A percentile compares a stretch with the other conserved stretches of the same genome.
phyloP scores from a whole-genome alignment of 2,329 filamentous ascomycete genomes.

The Rasamsonia emersonii region DNA sequence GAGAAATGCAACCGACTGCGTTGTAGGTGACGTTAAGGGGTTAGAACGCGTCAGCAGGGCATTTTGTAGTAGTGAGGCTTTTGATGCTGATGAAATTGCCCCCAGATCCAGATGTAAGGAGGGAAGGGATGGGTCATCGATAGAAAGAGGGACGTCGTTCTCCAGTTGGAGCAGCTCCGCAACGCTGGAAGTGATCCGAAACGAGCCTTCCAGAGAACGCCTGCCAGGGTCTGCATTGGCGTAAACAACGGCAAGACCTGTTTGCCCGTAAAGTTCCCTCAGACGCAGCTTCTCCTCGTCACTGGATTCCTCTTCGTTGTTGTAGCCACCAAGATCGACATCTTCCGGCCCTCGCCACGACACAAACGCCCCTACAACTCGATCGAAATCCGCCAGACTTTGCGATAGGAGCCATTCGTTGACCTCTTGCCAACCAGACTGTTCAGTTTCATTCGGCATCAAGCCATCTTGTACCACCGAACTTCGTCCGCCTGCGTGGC shows the following conservation, averaged over 20 bases:
- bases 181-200: slow-evolving; percentile 43
- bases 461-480: slow-evolving; percentile 18
- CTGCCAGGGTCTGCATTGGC: slow-evolving; percentile 39
- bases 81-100: slow-evolving; percentile 27
- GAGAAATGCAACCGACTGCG: slow-evolving; percentile 32
- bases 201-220: slow-evolving; percentile 39
- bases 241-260: slow-evolving; percentile 52
- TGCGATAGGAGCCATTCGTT: slow-evolving; percentile 52
- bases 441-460: slow-evolving; percentile 14
- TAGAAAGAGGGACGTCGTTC: slow-evolving; percentile 28
- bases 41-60: slow-evolving; percentile 31
- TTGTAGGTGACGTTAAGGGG: slow-evolving; percentile 31
- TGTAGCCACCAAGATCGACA: slow-evolving; percentile 49
- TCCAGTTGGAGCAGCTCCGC: slow-evolving; percentile 44
- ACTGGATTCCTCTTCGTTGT: slow-evolving; percentile 31
- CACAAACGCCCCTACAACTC: slow-evolving; percentile 43
- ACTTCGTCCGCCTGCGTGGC: slow-evolving; percentile 19
- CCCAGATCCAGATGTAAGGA: slow-evolving; percentile 22
- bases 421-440: slow-evolving; percentile 47
- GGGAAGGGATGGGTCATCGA: slow-evolving; percentile 17
- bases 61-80: slow-evolving; percentile 34
- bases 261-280: slow-evolving; percentile 47
- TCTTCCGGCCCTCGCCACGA: slow-evolving; percentile 54
- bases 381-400: slow-evolving; percentile 42
- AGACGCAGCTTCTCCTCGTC: slow-evolving; percentile 36